These are phyloP conservation scores for Austroboletus niveus DNA, from an alignment of 1,284 basidiomycete species.

Conservation along the genomic window DNA sequence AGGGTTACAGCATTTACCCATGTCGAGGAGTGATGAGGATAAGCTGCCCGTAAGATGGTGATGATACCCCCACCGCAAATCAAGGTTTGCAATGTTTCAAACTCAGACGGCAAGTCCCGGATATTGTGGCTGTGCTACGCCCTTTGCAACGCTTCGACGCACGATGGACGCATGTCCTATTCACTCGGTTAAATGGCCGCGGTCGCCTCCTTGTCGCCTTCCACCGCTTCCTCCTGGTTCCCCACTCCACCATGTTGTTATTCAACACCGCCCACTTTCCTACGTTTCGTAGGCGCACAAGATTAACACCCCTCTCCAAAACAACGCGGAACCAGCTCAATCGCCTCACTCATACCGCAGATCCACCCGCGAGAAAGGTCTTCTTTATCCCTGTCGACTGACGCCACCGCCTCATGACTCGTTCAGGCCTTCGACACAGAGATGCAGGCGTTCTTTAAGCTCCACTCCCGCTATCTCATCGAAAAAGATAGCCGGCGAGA, in stretches of 20 bases:
- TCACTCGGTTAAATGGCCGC: constrained; percentile 19
- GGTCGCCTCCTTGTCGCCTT: constrained; percentile 21
- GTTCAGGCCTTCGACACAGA: constrained; percentile 84
- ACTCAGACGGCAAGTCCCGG: constrained; percentile 31
- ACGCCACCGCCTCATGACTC: constrained; percentile 2
- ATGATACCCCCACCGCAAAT: constrained; percentile 33
- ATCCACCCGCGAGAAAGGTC: constrained; percentile 81
- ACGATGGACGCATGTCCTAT: constrained; percentile 19
- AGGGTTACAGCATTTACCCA: constrained; percentile 48
- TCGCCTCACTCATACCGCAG: constrained; percentile 86
- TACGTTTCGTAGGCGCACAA: constrained; percentile 23
- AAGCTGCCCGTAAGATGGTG: constrained; percentile 16
- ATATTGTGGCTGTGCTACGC: constrained; percentile 12
- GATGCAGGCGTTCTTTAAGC: constrained; percentile 97
- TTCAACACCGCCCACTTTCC: constrained; percentile 18
- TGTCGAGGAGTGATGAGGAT: constrained; percentile 44
- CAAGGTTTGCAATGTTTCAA: constrained; percentile 29
- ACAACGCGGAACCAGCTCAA: constrained; percentile 97
- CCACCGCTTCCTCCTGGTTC: constrained; percentile 24
- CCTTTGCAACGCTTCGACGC: constrained; percentile 18
- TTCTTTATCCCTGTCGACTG: constrained; percentile 32
- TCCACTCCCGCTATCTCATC: constrained; percentile 94
- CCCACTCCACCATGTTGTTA: constrained; percentile 17
- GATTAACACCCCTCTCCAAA: constrained; percentile 53
- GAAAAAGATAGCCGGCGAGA: constrained; percentile 90